Base-by-base conservation (phyloP, 164 flowering plant species). In the Macadamia tetraphylla region DNA sequence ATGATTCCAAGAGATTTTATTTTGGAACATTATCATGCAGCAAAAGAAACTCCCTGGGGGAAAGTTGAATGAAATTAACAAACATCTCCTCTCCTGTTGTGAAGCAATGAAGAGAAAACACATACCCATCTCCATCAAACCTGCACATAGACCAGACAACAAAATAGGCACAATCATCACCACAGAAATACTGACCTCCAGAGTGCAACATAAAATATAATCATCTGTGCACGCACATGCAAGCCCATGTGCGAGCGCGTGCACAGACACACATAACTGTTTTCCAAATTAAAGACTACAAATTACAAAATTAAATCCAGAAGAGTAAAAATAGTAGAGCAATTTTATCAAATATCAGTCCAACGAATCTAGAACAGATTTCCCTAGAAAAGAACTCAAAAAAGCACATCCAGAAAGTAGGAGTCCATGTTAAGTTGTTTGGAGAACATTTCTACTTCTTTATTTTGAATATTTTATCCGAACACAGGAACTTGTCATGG, bases 91-190 rank as follows among this genome's bases (percentile, higher is more conserved):
- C 29, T 58, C 29, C 35, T 43, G 61, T 46, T 61, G 42, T 60
- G 64, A 66, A 60, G 56, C 63, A 68, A 55, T 56, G 58, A 74
- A 46, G n/a, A 67, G 53, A 68, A 69, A 60, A 57, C 62, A 84
- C 92, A 13, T 65, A 94, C 98, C 98, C 98, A 80, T 91, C 97
- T 80, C 98, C 98, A 82, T 94, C 97, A 81, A 94, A 94, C 97
- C 98, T 94, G 94, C 84, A 87, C 18, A 66, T n/a, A 72, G 42
- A 76, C 15, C 15, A 6, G 61, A 75, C 53, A 68, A 65, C 32
- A 44, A 55, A 65, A 62, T 59, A 51, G 76, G 59, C 13, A 62
- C 52, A 62, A 42, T 18, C 14, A 53, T 62, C 32, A 60, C 30
- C 48, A 52, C 15, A 53, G 32, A 64, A 44, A 44, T 52, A 51